phyloP scores from a whole-genome alignment of 176 grass and related monocot species.

The Cocos nucifera region DNA sequence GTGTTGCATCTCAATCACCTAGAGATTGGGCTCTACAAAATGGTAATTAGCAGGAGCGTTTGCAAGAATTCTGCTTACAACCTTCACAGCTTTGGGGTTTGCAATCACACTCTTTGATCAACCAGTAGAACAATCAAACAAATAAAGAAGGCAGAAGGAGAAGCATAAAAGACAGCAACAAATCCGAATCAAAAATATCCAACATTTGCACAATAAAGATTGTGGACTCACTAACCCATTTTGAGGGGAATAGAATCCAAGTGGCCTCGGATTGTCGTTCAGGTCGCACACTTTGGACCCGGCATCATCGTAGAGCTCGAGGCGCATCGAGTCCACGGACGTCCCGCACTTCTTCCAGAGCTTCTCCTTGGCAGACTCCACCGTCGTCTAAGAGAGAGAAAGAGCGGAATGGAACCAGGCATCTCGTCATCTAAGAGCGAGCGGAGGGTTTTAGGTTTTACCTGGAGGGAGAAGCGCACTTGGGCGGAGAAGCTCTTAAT shows the following conservation, averaged over 20 bases:
- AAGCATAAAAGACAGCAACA: background rate
- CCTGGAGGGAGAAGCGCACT: constrained; percentile 67
- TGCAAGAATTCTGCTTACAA: too few species aligned
- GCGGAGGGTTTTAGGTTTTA: background rate
- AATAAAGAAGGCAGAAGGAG: background rate
- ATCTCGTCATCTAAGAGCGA: background rate
- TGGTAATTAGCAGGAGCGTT: too few species aligned
- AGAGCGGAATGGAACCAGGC: background rate
- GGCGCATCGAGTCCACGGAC: constrained; percentile 51
- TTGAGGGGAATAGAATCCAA: constrained; percentile 65
- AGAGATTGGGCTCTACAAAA: too few species aligned
- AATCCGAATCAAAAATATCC: too few species aligned
- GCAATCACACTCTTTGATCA: too few species aligned
- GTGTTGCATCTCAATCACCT: too few species aligned
- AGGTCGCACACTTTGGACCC: constrained; percentile 62
- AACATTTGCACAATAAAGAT: too few species aligned
- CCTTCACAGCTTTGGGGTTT: too few species aligned
- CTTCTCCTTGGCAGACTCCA: constrained; percentile 82
- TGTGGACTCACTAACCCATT: constrained; percentile 29
- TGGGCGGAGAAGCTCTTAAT: constrained; percentile 68
- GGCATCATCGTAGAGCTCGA: constrained; percentile 69
- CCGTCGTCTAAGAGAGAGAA: constrained; percentile 31
- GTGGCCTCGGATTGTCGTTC: constrained; percentile 36
- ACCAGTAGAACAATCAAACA: too few species aligned
- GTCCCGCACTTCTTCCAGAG: constrained; percentile 88